Conservation (phyloP, 306 rosid genomes). For the Vicia sativa region DNA sequence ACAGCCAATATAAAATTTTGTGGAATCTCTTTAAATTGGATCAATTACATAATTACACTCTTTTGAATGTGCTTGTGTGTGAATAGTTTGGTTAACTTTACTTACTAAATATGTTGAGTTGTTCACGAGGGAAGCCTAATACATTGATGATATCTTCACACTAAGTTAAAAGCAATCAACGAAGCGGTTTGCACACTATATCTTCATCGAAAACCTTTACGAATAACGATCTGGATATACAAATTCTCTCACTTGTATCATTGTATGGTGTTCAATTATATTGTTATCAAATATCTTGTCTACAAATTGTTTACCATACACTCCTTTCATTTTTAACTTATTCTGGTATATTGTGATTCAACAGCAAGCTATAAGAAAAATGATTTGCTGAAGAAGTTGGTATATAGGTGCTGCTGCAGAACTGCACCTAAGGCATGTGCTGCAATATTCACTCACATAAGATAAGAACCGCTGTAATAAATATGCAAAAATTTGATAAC, state of each 20-base stretch:
- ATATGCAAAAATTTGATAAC: constrained; percentile 5
- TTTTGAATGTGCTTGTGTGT: constrained; percentile 3
- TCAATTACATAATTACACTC: neutral
- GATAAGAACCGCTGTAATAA: constrained; percentile 18
- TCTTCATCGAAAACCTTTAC: neutral
- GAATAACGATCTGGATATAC: neutral
- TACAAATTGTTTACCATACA: constrained; percentile 8
- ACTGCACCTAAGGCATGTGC: constrained; percentile 13
- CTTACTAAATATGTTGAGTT: neutral
- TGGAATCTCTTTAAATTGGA: too few species aligned
- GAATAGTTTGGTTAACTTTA: neutral
- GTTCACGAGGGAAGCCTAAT: too few species aligned
- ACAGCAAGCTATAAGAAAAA: constrained; percentile 31
- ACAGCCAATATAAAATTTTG: too few species aligned
- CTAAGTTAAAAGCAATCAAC: neutral
- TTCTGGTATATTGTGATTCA: constrained; percentile 2
- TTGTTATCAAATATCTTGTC: constrained; percentile 12
- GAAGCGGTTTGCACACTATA: neutral
- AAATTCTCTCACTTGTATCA: neutral
- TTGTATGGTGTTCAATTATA: too few species aligned
- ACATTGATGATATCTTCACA: neutral
- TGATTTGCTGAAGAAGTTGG: constrained; percentile 22
- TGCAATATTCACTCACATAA: constrained; percentile 19
- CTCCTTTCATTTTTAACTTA: constrained; percentile 15
- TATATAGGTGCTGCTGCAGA: neutral